Conservation (phyloP, 2,329 filamentous ascomycete genomes). For the Xylariaceae sp. region DNA sequence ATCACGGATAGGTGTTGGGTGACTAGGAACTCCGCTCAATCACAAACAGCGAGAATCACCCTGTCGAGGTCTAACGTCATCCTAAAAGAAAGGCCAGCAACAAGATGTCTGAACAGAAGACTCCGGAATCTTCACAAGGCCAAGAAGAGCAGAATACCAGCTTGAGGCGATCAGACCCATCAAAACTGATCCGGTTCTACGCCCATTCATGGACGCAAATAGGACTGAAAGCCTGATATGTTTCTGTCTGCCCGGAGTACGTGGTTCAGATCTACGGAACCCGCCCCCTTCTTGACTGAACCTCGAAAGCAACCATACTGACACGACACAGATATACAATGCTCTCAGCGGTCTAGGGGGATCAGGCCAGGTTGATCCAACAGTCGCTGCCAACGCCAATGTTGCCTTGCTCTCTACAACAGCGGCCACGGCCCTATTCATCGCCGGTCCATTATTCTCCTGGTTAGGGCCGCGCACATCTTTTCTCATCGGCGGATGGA, state of each 20-base stretch:
- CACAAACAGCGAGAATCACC: neutral
- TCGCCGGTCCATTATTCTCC: slow-evolving; percentile 16
- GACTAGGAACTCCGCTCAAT: neutral
- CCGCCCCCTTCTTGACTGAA: neutral
- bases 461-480: slow-evolving; percentile 17
- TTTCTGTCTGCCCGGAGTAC: slow-evolving; percentile 17
- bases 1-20: neutral
- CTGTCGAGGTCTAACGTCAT: neutral
- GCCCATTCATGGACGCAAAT: slow-evolving; percentile 19
- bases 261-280: neutral
- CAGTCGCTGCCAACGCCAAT: slow-evolving; percentile 15
- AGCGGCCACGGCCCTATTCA: slow-evolving; percentile 18
- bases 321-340: slow-evolving; percentile 2
- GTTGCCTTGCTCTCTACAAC: slow-evolving; percentile 17
- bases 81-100: no score
- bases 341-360: no score
- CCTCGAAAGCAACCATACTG: neutral
- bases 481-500: slow-evolving; percentile 18
- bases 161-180: neutral
- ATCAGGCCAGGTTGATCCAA: slow-evolving; percentile 8
- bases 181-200: slow-evolving; percentile 12
- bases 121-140: neutral
- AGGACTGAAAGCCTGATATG: slow-evolving; percentile 15
- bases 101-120: slow-evolving; percentile 6
- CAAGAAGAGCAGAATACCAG: neutral